Conservation (phyloP, 2,329 filamentous ascomycete species). For the Alternaria sp. region DNA sequence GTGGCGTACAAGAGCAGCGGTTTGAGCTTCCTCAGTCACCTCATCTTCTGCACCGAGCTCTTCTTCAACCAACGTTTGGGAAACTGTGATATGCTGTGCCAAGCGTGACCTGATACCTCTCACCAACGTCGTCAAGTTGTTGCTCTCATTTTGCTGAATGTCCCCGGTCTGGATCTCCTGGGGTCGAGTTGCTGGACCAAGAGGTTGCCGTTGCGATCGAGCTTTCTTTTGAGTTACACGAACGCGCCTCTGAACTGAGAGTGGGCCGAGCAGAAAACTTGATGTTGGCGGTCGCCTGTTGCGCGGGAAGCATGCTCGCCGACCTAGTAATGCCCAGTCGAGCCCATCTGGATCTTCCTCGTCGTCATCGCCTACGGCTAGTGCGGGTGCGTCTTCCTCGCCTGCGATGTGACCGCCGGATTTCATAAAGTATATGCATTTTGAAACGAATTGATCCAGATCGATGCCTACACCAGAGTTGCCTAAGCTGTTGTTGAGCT, state of each 20-base stretch:
- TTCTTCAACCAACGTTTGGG: conserved; percentile 52
- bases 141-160: conserved; percentile 75
- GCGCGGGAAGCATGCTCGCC: conserved; percentile 74
- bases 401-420: conserved; percentile 59
- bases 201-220: conserved; percentile 70
- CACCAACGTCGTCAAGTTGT: conserved; percentile 80
- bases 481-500: conserved; percentile 76
- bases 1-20: conserved; percentile 67
- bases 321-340: conserved; percentile 83
- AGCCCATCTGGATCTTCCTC: conserved; percentile 73
- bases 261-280: conserved; percentile 84
- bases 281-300: conserved; percentile 77
- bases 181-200: conserved; percentile 73
- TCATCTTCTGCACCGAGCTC: conserved; percentile 28
- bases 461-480: conserved; percentile 78
- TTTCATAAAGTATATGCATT: conserved; percentile 87
- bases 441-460: conserved; percentile 88
- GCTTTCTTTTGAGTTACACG: conserved; percentile 73
- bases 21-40: conserved; percentile 45
- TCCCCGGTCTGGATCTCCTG: conserved; percentile 78
- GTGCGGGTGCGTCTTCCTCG: conserved; percentile 59
- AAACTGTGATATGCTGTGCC: conserved; percentile 44
- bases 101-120: conserved; percentile 73
- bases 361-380: conserved; percentile 61
- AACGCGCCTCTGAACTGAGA: conserved; percentile 85